Evolutionary conservation across 2,329 filamentous ascomycete genomes (phyloP), one percentile per base, ranked within the genome.

Genomic region (Penicillium sp.): DNA sequence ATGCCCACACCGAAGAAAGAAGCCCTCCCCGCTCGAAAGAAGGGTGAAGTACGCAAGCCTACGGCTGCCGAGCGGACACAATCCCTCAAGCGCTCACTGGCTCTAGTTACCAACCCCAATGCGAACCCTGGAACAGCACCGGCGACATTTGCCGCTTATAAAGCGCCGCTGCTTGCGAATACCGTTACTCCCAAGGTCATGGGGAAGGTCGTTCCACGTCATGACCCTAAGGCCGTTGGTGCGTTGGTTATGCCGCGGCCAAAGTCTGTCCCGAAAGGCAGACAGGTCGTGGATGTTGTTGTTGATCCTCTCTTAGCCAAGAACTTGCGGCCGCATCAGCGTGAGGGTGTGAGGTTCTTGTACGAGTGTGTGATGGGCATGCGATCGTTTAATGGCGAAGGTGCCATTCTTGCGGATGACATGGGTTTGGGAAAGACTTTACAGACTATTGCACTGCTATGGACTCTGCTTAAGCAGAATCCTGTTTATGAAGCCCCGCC

Each of bases 321-420:
- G 60, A 80, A 85, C 61, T 75, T 90, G 9, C 82, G 87, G 29
- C 81, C 83, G 13, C 88, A 90, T 68, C 88, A 90, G 67, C 80
- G 84, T 14, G 84, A 87, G 65, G 88, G 88, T 22, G 85, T 90
- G 0, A 78, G 83, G 48, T 90, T 90, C 64, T 70, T 90, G 42
- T 90, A 90, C 65, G 87, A 90, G 71, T 89, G 87, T 67, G 85
- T 90, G 0, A 90, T 90, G 87, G 87, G 87, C 5, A 82, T 89
- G 79, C 80, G 85, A 40, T 75, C 80, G 40, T 85, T 82, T 59
- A 83, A 83, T 63, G 87, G 87, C 1, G 82, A 87, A 70, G 87
- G 87, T 24, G 87, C 86, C 4, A 85, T 90, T 56, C 76, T 90
- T 47, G 88, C 88, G 2, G 88, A 90, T 67, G 88, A 90, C 63